Percentiles rank a stretch among this genome's conserved stretches.
phyloP scores from a whole-genome alignment of 164 flowering plant genomes.

The Chloranthus sessilifolius region DNA sequence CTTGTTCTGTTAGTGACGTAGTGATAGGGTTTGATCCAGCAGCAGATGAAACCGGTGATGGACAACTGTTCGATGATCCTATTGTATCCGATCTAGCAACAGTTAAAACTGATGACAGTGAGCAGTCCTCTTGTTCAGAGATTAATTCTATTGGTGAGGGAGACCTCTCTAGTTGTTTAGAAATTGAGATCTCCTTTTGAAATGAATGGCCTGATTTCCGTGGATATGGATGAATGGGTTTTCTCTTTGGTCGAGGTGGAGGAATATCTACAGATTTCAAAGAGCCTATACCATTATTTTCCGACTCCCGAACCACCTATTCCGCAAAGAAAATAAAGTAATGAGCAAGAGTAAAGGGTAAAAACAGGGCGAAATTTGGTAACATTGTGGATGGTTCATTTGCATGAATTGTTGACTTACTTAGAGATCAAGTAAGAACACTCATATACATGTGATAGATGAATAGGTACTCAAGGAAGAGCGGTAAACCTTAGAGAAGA shows the following conservation, averaged over 20 bases:
- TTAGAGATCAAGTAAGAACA: constrained; percentile 12
- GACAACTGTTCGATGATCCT: constrained; percentile 30
- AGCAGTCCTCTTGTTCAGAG: constrained; percentile 38
- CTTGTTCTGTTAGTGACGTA: constrained; percentile 3
- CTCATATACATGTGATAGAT: constrained; percentile 15
- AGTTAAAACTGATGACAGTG: constrained; percentile 68
- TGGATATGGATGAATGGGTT: constrained; percentile 84
- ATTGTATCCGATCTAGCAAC: constrained; percentile 37
- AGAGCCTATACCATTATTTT: constrained; percentile 23
- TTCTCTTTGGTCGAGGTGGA: constrained; percentile 87
- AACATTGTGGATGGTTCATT: constrained; percentile 9
- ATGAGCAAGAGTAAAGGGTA: too few species aligned
- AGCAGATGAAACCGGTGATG: constrained; percentile 48
- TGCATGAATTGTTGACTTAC: constrained; percentile 20
- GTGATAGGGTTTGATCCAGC: constrained; percentile 8
- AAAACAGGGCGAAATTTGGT: too few species aligned
- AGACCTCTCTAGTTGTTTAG: constrained; percentile 26
- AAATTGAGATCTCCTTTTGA: constrained; percentile 16
- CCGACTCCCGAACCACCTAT: constrained; percentile 59
- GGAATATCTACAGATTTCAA: constrained; percentile 88
- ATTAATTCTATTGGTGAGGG: constrained; percentile 29
- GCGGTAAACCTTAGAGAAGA: constrained; percentile 72
- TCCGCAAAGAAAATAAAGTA: too few species aligned
- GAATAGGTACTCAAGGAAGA: constrained; percentile 15
- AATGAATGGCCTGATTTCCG: constrained; percentile 40